Evolutionary conservation across 2,329 filamentous ascomycete genomes (phyloP).

Genomic region (Calonectria crousiana): DNA sequence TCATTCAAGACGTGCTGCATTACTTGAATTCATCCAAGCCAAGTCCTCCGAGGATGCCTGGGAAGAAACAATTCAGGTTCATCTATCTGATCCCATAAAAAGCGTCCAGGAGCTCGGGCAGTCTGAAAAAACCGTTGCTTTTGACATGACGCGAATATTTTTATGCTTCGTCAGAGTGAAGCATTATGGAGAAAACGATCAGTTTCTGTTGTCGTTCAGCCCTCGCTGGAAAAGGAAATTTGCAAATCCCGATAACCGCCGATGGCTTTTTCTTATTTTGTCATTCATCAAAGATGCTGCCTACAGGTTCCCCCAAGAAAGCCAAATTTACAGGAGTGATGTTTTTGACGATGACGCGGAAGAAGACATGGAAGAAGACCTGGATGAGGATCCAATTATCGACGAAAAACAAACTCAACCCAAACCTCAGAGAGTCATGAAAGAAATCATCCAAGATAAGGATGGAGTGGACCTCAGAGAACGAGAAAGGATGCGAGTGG

Average conservation of each 20-base stretch:
- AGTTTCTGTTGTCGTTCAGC: conserved; percentile 33
- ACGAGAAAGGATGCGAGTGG: conserved; percentile 64
- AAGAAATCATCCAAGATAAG: conserved; percentile 52
- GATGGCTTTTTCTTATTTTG: conserved; percentile 40
- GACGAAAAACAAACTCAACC: conserved; percentile 24
- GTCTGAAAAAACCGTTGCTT: conserved; percentile 34
- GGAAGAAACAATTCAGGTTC: conserved; percentile 29
- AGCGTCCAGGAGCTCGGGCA: conserved; percentile 23
- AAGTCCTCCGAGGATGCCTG: conserved; percentile 35
- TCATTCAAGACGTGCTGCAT: conserved; percentile 43
- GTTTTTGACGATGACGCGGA: conserved; percentile 28
- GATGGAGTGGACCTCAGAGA: conserved; percentile 65
- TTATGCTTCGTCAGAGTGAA: conserved; percentile 46
- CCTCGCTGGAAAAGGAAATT: conserved; percentile 32
- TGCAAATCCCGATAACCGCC: conserved; percentile 2
- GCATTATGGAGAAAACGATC: conserved; percentile 31
- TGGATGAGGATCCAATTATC: conserved; percentile 30
- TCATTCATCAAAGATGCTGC: conserved; percentile 43
- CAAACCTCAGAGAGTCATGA: conserved; percentile 39
- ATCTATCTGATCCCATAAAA: conserved; percentile 32
- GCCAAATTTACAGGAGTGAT: conserved; percentile 48
- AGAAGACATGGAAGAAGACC: conserved; percentile 15
- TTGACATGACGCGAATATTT: conserved; percentile 49
- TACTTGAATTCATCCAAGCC: conserved; percentile 41
- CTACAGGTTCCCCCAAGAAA: conserved; percentile 47